Base-by-base conservation (phyloP, 1,284 basidiomycete species). In the Exsudoporus floridanus region DNA sequence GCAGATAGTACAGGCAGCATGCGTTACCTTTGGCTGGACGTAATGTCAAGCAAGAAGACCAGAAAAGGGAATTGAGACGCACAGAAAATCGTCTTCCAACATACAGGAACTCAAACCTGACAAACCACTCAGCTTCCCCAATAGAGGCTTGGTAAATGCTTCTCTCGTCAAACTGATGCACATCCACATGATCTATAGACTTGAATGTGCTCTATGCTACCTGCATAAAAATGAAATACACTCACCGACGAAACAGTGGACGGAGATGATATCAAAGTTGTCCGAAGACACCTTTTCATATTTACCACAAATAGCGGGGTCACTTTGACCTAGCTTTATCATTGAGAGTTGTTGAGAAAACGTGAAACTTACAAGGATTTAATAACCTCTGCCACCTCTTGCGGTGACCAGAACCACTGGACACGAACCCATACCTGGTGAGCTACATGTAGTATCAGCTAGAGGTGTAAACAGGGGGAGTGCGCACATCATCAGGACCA, bases 341-440 rank as follows among this genome's bases (percentile, higher is more conserved):
- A 38, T 7, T 3, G 2, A 39, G 14, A 16, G 35, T 7, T 0
- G 16, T 7, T 2, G 5, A 18, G 2, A 0, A 19, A 7, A n/a
- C 31, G 3, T 23, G 27, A 1, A 10, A 65, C 76, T 54, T 51
- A 80, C 80, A 81, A 78, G 4, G 77, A 74, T 31, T 75, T 75
- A 28, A 79, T 60, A 0, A 74, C 61, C 2, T 59, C 56, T 0
- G 64, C 63, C 1, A 77, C 72, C 33, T 82, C 80, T 8, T 66
- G 36, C 0, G 71, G 70, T 0, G 73, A 70, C 63, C 77, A 82
- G 44, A 67, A 81, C 81, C 81, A 82, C 46, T 76, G 73, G 0
- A 82, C 70, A 12, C 59, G 61, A 1, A 69, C 70, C 76, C 77
- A 81, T 0, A 80, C 79, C 73, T 82, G 39, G 27, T 9, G 18